Percentiles rank a stretch among this genome's conserved stretches.
Evolutionary conservation across 345 rosid species (phyloP).

Genomic region (Cardamine occulta): DNA sequence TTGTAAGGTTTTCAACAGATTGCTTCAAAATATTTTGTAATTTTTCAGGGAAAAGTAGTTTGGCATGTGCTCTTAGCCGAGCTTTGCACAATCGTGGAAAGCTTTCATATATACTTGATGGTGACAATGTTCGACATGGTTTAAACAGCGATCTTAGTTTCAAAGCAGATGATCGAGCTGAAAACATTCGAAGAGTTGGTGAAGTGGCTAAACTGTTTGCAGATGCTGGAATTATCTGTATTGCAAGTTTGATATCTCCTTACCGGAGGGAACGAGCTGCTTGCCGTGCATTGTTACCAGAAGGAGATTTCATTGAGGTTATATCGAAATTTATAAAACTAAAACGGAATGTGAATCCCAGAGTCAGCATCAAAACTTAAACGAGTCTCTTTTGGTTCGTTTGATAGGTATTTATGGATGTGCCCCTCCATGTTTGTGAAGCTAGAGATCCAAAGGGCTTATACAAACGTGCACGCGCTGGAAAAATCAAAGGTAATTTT

Average conservation of each 20-base stretch:
- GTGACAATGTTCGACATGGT: slow-evolving; percentile 82
- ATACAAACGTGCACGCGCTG: slow-evolving; percentile 82
- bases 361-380: slow-evolving; percentile 3
- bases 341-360: slow-evolving; percentile 12
- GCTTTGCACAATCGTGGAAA: slow-evolving; percentile 61
- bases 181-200: slow-evolving; percentile 74
- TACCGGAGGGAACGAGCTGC: slow-evolving; percentile 66
- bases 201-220: slow-evolving; percentile 77
- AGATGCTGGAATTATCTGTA: slow-evolving; percentile 78
- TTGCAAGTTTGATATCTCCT: slow-evolving; percentile 81
- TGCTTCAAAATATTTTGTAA: not conserved
- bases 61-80: slow-evolving; percentile 66
- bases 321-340: not conserved
- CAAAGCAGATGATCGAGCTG: slow-evolving; percentile 66
- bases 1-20: not conserved
- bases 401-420: slow-evolving; percentile 69
- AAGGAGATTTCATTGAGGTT: slow-evolving; percentile 80
- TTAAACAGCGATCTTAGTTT: slow-evolving; percentile 68
- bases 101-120: slow-evolving; percentile 69
- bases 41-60: slow-evolving; percentile 67
- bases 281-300: slow-evolving; percentile 63
- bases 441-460: slow-evolving; percentile 79
- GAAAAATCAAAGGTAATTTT: slow-evolving; percentile 65
- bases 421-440: slow-evolving; percentile 76
- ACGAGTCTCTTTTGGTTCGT: not conserved